Base-by-base conservation (phyloP, 1,139 yeast species). In the Chernovozyma sophiae-reginae region DNA sequence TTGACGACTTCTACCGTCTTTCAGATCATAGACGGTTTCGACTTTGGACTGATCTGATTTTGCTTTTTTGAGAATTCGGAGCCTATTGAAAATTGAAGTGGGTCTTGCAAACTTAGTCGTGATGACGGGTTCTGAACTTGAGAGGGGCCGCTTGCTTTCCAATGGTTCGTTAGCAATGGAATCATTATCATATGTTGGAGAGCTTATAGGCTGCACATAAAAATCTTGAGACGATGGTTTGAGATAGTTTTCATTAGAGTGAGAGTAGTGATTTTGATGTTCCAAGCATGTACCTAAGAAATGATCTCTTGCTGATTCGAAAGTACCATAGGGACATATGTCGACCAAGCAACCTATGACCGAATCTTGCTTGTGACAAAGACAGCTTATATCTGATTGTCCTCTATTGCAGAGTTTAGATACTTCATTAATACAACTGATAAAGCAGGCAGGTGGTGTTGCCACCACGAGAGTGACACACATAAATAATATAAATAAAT, bases 381-480 rank as follows among this genome's bases (percentile, higher is more conserved):
- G 45, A 43, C 77, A 68, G 2, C 54, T 43, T 28, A 73, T 45
- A 48, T 74, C 76, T 2, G 44, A 36, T 26, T 64, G 72, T 8
- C 43, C 48, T 2, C 38, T 34, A 3, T 53, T 46, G 47, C 78
- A 72, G 34, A 47, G 35, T 23, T 51, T 52, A 12, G 78, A 55
- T 11, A 69, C 49, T 30, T 58, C 62, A 37, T 60, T 62, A 22
- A 71, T 52, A 52, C 81, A 75, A 25, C 68, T 54, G 18, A 75
- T 47, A 41, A 74, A 63, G 45, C 81, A 74, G 3, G 80, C 79
- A 3, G 81, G 81, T 1, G 80, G 80, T 0, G 77, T 70, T 20
- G 75, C 69, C 17, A 33, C 20, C 13, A 42, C 55, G 3, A 45
- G 17, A 6, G 29, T 32, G n/a, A 40, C 16, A 17, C 40, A 13